Base-by-base conservation (phyloP, 257 asterid species). In the Mitragyna speciosa region DNA sequence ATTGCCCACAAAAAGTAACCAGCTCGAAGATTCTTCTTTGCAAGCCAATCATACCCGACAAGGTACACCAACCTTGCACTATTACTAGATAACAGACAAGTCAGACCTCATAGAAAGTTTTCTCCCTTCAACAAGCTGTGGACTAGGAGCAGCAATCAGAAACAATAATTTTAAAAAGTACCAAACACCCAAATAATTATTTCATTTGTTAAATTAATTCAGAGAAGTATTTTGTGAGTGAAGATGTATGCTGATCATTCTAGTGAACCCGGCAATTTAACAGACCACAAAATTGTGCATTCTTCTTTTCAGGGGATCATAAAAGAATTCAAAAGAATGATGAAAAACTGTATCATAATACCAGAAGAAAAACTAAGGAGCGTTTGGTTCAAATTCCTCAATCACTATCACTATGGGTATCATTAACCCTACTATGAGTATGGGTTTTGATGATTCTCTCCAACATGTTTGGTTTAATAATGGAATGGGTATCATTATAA, bases 1-100 rank as follows among this genome's bases (percentile, higher is more conserved):
- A 93, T 95, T 7, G 97, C 95, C 99, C 99, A 95, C 83, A 93
- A 78, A 81, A 95, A 95, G 91, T 95, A 95, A 76, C 99, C 99
- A 15, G 84, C 86, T 79, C 88, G 85, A 54, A 95, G 85, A 82
- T 83, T 92, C 86, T 93, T 93, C 65, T 90, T 91, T 36, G 96
- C 93, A 58, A 95, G 91, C 95, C 93, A 93, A 86, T 93, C 99
- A 61, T 93, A 93, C 89, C 98, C 93, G 87, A 45, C 58, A 80
- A 78, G 31, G 79, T 33, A 64, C 73, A 83, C n/a, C 63, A 63
- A 77, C 30, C 65, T 15, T 3, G 12, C 41, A 49, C 33, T 83
- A 71, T 11, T 33, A 78, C 5, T 69, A 45, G 1, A 30, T 30
- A 73, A 58, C 72, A 52, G 9, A 39, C 58, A 56, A 1, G 31